Evolutionary conservation across 2,329 filamentous ascomycete species (phyloP).

Genomic region (Aspergillus neoniger): DNA sequence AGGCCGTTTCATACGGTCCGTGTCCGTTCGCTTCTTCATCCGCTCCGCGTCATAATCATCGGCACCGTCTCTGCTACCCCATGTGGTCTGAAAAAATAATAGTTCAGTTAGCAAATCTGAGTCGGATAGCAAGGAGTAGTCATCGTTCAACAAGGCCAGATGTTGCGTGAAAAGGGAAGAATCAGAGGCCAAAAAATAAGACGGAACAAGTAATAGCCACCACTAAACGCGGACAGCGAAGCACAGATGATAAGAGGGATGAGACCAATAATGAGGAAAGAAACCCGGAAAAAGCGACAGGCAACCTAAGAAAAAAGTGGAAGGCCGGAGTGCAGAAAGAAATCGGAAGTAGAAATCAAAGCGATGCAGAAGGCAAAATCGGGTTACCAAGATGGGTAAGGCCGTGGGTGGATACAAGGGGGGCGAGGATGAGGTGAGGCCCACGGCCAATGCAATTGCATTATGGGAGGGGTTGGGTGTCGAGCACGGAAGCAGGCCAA

Average conservation of each 20-base stretch:
- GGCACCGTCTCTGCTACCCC: constrained; percentile 90
- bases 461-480: constrained; percentile 7
- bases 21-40: constrained; percentile 53
- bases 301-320: background rate
- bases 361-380: constrained; percentile 2
- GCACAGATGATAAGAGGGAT: background rate
- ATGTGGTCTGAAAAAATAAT: constrained; percentile 69
- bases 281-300: background rate
- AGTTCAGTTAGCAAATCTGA: constrained; percentile 4
- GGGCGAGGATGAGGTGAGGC: background rate
- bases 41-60: constrained; percentile 78
- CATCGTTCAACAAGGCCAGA: background rate
- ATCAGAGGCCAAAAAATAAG: background rate
- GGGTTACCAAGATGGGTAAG: constrained; percentile 6
- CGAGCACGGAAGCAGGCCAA: background rate
- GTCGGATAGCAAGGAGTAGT: background rate
- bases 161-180: background rate
- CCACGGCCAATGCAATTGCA: constrained; percentile 7
- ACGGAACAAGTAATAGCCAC: background rate
- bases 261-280: background rate
- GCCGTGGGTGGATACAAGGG: background rate
- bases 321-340: background rate
- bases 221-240: background rate
- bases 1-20: constrained; percentile 36
- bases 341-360: background rate